phyloP scores from a whole-genome alignment of 1,139 yeast genomes.

The Suhomyces anneliseae region DNA sequence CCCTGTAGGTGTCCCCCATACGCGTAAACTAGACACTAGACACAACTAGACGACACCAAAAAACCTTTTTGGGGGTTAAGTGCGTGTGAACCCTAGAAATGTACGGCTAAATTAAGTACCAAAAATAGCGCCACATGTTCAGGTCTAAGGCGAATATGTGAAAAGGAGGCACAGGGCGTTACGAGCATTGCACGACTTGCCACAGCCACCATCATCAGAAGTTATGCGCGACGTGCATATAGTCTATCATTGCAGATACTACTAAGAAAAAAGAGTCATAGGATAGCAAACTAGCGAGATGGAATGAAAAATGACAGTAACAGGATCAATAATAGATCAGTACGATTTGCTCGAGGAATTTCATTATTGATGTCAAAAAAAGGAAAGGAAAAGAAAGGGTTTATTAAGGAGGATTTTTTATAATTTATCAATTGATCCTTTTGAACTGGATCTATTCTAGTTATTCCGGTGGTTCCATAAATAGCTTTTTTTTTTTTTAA shows the following conservation, averaged over 20 bases:
- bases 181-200: constrained; percentile 2
- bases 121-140: not conserved
- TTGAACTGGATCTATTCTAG: too few relatives aligned
- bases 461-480: too few relatives aligned
- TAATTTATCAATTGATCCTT: too few relatives aligned
- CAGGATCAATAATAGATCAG: not conserved
- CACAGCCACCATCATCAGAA: constrained; percentile 11
- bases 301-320: not conserved
- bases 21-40: not conserved
- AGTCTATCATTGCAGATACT: not conserved
- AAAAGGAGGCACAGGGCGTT: constrained; percentile 7
- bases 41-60: not conserved
- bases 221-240: constrained; percentile 6
- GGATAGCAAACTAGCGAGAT: not conserved
- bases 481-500: too few relatives aligned
- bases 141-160: not conserved
- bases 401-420: too few relatives aligned
- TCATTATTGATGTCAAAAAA: too few relatives aligned
- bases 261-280: constrained; percentile 3
- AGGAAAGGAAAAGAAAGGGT: too few relatives aligned
- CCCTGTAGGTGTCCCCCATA: not conserved
- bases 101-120: not conserved
- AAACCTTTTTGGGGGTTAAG: constrained; percentile 2
- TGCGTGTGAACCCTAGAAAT: not conserved
- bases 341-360: too few relatives aligned